A percentile compares a stretch with the other conserved stretches of the same genome.
phyloP scores from a whole-genome alignment of 306 rosid genomes.

The Ochetophila trinervis region DNA sequence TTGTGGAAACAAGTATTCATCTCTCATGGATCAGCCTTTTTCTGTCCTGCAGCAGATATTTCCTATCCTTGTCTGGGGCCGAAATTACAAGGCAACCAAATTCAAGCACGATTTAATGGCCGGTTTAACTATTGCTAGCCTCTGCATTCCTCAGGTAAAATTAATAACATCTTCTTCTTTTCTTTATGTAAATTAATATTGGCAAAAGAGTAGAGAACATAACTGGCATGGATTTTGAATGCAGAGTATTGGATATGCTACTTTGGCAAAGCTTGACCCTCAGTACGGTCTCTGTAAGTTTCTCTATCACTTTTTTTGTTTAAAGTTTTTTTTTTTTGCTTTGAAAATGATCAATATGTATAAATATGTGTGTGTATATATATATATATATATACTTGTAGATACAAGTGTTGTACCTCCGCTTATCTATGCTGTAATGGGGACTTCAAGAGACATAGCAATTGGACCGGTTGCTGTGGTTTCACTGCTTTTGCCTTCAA shows the following conservation, averaged over 20 bases:
- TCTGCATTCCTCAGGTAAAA: conserved; percentile 73
- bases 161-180: too few species aligned
- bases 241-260: conserved; percentile 95
- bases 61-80: conserved; percentile 34
- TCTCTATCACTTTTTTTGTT: not conserved
- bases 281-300: conserved; percentile 87
- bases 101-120: conserved; percentile 58
- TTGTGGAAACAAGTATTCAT: conserved; percentile 22
- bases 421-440: conserved; percentile 81
- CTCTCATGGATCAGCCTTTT: conserved; percentile 32
- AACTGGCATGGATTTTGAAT: not conserved
- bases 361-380: not conserved
- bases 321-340: not conserved
- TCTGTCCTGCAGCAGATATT: conserved; percentile 18
- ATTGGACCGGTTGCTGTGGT: conserved; percentile 92
- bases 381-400: conserved; percentile 5
- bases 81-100: conserved; percentile 33
- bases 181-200: too few species aligned
- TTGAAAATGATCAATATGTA: not conserved
- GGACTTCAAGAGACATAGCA: conserved; percentile 79
- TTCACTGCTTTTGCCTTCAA: conserved; percentile 67
- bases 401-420: conserved; percentile 95
- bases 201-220: too few species aligned
- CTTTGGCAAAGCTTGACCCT: conserved; percentile 79
- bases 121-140: conserved; percentile 68